Base-by-base conservation (phyloP, 2,329 filamentous ascomycete species). In the Fusarium mundagurra region DNA sequence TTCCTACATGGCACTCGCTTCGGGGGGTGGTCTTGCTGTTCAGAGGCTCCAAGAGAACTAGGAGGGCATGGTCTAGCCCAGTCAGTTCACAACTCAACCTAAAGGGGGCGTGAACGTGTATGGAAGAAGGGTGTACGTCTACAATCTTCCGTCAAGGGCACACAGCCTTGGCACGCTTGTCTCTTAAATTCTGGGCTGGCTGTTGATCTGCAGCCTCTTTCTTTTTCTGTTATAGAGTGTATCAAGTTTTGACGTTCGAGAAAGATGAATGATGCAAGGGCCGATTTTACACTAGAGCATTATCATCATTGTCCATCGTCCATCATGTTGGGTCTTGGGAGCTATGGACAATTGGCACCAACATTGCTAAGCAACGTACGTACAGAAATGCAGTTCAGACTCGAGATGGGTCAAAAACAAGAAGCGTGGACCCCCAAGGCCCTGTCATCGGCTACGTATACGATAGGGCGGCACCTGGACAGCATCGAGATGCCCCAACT, bases 401-500 rank as follows among this genome's bases (percentile, higher is more conserved):
- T 61, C 71, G 41, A 43, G 61, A 72, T 72, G 63, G 67, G 54
- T 68, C 67, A 22, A 68, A 74, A 72, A 64, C 71, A 74, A 74
- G 58, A 71, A 67, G 67, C 71, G 63, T 74, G 71, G 67, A 54
- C 45, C 71, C 70, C 71, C 63, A 27, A 44, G 54, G 71, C 71
- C 71, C 67, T 73, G 71, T 74, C 67, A 53, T 74, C 71, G 71
- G 71, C 71, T 73, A 61, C 55, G 67, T 61, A 73, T 68, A 68
- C 71, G 62, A 73, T 73, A 73, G 71, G 71, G 71, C 71, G 63
- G 71, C 71, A 74, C 67, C 71, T 62, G 64, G 75, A 61, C 71
- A 61, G 69, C 76, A 73, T 74, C 71, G 71, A 73, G 71, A 73
- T 73, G 71, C 71, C 75, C 75, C 61, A 45, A 67, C 64, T 62